Percentiles rank a stretch among this genome's conserved stretches.
Evolutionary conservation across 768 basidiomycete genomes (phyloP).

Genomic region (Leccinellum albellum): DNA sequence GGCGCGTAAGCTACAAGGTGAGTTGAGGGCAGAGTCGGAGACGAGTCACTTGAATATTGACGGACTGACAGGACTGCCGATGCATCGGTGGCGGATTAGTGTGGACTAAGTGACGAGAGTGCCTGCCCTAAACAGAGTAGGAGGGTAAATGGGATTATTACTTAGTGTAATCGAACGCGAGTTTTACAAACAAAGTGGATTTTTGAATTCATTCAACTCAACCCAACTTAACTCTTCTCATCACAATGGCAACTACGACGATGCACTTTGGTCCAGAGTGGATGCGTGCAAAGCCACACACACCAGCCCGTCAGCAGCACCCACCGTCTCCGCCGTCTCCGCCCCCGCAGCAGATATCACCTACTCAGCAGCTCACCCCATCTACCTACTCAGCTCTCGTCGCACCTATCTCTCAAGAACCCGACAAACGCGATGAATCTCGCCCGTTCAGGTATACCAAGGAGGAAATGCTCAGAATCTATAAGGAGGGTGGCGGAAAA

Average conservation of each 20-base stretch:
- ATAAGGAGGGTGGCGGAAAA: conserved; percentile 72
- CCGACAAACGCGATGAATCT: conserved; percentile 57
- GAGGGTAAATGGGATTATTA: conserved; percentile 3
- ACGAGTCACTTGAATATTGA: neutral
- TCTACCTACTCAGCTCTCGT: conserved; percentile 67
- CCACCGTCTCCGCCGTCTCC: conserved; percentile 61
- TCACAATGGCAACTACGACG: conserved; percentile 51
- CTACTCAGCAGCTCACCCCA: conserved; percentile 53
- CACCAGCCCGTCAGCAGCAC: conserved; percentile 47
- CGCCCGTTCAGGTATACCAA: conserved; percentile 86
- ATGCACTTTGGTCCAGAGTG: conserved; percentile 93
- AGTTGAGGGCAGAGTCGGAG: conserved; percentile 24
- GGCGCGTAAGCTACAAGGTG: conserved; percentile 82
- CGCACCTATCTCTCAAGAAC: conserved; percentile 40
- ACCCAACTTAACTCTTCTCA: neutral
- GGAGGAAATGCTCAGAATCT: conserved; percentile 80
- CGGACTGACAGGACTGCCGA: conserved; percentile 53
- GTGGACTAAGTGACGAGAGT: conserved; percentile 15
- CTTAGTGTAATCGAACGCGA: conserved; percentile 18
- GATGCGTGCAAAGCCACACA: conserved; percentile 80
- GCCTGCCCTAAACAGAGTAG: conserved; percentile 32
- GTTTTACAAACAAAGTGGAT: conserved; percentile 21
- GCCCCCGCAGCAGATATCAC: conserved; percentile 42
- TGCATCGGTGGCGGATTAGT: conserved; percentile 68
- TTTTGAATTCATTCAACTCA: conserved; percentile 14